A percentile compares a stretch with the other conserved stretches of the same genome.
Evolutionary conservation across 2,329 filamentous ascomycete species (phyloP).

Genomic region (Penicillium nordicum): DNA sequence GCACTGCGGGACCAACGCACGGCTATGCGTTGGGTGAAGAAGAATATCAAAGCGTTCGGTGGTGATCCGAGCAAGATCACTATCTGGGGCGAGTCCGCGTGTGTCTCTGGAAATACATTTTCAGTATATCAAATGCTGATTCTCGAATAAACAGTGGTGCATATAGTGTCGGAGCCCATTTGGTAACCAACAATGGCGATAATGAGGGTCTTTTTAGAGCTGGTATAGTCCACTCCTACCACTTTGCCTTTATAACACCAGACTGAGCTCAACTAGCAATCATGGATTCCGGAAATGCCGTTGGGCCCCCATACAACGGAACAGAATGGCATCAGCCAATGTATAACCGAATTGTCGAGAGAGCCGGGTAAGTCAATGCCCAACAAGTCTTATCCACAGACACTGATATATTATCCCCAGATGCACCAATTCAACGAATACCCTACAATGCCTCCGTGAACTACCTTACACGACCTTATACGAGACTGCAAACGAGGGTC

Average conservation of each 20-base stretch:
- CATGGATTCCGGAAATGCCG: constrained; percentile 32
- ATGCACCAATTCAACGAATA: constrained; percentile 25
- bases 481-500: constrained; percentile 22
- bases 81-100: constrained; percentile 39
- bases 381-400: neutral
- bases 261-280: constrained; percentile 20
- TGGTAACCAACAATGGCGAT: constrained; percentile 29
- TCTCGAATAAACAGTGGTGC: constrained; percentile 21
- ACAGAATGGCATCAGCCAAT: constrained; percentile 35
- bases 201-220: constrained; percentile 33
- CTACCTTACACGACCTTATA: constrained; percentile 27
- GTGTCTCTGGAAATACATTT: neutral
- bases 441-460: constrained; percentile 30
- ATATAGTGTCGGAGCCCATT: constrained; percentile 31
- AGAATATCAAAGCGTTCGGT: constrained; percentile 35
- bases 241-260: neutral
- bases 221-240: constrained; percentile 13
- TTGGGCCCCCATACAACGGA: constrained; percentile 33
- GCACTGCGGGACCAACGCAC: constrained; percentile 34
- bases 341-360: constrained; percentile 30
- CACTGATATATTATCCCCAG: constrained; percentile 11
- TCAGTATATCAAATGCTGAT: neutral
- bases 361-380: constrained; percentile 19
- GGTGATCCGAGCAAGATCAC: constrained; percentile 33
- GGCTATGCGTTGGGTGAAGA: constrained; percentile 37